A percentile compares a stretch with the other conserved stretches of the same genome.
Conservation (phyloP, 129 eudicot species). For the Tanacetum coccineum region DNA sequence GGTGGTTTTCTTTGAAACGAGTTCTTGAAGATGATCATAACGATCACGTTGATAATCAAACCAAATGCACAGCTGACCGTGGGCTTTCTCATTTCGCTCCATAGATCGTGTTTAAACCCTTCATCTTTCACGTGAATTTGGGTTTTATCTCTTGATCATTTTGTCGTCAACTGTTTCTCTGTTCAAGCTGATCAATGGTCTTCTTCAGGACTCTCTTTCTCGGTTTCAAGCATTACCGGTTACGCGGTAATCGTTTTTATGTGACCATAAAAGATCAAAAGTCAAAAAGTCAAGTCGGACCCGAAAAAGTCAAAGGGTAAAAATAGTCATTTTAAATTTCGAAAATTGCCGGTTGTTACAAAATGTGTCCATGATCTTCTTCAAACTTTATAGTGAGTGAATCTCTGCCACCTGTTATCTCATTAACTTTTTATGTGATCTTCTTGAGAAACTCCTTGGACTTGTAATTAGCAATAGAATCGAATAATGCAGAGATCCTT, state of each 20-base stretch:
- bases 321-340: too few relatives aligned
- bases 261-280: too few relatives aligned
- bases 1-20: conserved; percentile 33
- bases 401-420: conserved; percentile 46
- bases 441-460: conserved; percentile 39
- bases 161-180: conserved; percentile 38
- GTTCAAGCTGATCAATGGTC: conserved; percentile 37
- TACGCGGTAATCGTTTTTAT: too few relatives aligned
- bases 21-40: conserved; percentile 41
- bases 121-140: conserved; percentile 56
- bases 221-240: conserved; percentile 29
- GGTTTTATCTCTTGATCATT: conserved; percentile 41
- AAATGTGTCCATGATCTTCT: conserved; percentile 73
- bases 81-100: conserved; percentile 82
- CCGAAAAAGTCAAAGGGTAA: too few relatives aligned
- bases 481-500: conserved; percentile 41
- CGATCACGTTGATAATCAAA: conserved; percentile 66
- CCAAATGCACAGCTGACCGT: conserved; percentile 75
- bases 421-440: conserved; percentile 47
- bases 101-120: conserved; percentile 42
- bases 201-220: conserved; percentile 39
- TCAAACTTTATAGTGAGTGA: conserved; percentile 62
- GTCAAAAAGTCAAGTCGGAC: too few relatives aligned
- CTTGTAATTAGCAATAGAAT: conserved; percentile 38
- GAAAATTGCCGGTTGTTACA: too few relatives aligned